Evolutionary conservation across 352 stramenopile species (phyloP).

Genomic region (Plasmopara muralis): DNA sequence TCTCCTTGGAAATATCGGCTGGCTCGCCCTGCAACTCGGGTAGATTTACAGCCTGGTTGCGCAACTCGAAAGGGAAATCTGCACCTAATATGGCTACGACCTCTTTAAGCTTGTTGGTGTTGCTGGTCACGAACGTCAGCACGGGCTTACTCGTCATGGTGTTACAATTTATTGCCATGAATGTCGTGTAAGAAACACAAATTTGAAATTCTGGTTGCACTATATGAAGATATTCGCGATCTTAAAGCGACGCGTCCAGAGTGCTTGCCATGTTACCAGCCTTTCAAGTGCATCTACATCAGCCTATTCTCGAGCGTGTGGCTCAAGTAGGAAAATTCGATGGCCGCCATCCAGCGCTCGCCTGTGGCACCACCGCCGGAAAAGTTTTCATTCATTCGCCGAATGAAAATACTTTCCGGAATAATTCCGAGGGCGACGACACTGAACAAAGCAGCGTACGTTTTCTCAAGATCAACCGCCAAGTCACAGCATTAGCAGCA

Average conservation of each 20-base stretch:
- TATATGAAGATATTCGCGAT: conserved; percentile 3
- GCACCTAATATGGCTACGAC: conserved; percentile 74
- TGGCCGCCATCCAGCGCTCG: conserved; percentile 65
- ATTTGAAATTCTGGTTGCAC: neutral
- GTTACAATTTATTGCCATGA: neutral
- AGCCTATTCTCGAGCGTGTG: conserved; percentile 70
- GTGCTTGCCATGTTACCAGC: conserved; percentile 48
- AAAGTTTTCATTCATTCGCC: conserved; percentile 90
- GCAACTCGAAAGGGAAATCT: conserved; percentile 88
- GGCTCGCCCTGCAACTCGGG: conserved; percentile 97
- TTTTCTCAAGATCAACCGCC: conserved; percentile 91
- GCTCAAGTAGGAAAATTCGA: conserved; percentile 79
- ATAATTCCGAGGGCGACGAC: conserved; percentile 28
- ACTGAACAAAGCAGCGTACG: conserved; percentile 47
- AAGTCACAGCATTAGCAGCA: conserved; percentile 72
- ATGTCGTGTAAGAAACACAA: neutral
- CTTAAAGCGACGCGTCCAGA: conserved; percentile 22
- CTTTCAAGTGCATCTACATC: conserved; percentile 78
- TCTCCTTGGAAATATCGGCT: conserved; percentile 91
- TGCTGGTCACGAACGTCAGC: conserved; percentile 82
- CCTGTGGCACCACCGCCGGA: conserved; percentile 79
- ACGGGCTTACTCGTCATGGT: conserved; percentile 37
- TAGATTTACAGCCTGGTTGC: conserved; percentile 92
- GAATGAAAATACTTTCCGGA: conserved; percentile 56
- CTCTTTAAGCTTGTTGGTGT: conserved; percentile 81